Base-by-base conservation (phyloP, 257 asterid genomes). In the Nicotiana tomentosiformis region DNA sequence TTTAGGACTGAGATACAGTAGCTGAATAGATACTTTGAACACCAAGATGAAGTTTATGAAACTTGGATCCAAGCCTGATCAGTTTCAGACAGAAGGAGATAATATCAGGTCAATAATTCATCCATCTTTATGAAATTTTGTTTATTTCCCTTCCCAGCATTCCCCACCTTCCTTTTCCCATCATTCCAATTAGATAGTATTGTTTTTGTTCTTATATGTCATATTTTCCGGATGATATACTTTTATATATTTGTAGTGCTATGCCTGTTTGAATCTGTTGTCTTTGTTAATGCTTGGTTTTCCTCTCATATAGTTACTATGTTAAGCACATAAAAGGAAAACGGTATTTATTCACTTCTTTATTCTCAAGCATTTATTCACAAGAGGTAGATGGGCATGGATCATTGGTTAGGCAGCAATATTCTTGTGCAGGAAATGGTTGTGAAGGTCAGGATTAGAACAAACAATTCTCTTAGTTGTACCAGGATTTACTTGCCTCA, bases 51-150 rank as follows among this genome's bases (percentile, higher is more conserved):
- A 95, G 97, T 95, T 91, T 85, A 95, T 95, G 98, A 95, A 95
- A 89, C 97, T 95, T 76, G 98, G 98, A 64, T 93, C 98, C 39
- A 95, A 95, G 89, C 94, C 97, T 49, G 98, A 95, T 85, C 95
- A 84, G 85, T 92, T 95, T 88, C 96, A 93, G 88, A 89, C 92
- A 10, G 96, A 95, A 68, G 98, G 94, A 39, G 97, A 92, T 7
- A 85, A 85, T 85, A 88, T 89, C 89, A 95, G 98, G 98, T 95
- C 83, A 77, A 95, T 85, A 30, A 66, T 29, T 58, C 46, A 10
- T 58, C 77, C 58, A 35, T 20, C 60, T 57, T 1, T 51, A 49
- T 51, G 46, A 32, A 43, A 10, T 4, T 30, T 55, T 18, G n/a
- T 29, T 49, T 23, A 4, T 16, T 66, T 56, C 49, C 20, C 61